Conservation (phyloP, 176 grass and related monocot species). For the Luzula sylvatica region DNA sequence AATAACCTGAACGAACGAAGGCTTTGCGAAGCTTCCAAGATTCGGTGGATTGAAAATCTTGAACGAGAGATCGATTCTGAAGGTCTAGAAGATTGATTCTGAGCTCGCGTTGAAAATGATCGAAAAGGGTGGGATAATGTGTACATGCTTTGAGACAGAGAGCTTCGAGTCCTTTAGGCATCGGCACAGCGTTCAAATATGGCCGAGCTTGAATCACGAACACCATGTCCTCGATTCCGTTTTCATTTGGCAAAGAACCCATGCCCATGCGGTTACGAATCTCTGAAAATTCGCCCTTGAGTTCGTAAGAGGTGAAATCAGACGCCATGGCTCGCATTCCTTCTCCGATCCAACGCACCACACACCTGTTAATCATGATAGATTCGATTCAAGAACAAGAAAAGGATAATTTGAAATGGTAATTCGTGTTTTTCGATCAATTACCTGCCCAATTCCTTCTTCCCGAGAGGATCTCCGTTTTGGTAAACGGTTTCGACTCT, state of each 20-base stretch:
- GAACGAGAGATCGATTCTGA: conserved; percentile 37
- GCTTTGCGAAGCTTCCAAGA: conserved; percentile 80
- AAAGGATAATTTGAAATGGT: too few species aligned
- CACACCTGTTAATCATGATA: conserved; percentile 20
- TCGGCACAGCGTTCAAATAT: conserved; percentile 58
- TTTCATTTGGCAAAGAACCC: conserved; percentile 10
- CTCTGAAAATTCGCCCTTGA: conserved; percentile 54
- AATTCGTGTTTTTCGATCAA: too few species aligned
- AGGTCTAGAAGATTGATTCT: conserved; percentile 38
- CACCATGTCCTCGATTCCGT: conserved; percentile 27
- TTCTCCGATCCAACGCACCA: conserved; percentile 61
- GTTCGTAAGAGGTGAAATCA: conserved; percentile 49
- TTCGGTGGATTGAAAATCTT: conserved; percentile 33
- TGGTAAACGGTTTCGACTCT: conserved; percentile 59
- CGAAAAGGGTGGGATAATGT: conserved; percentile 82
- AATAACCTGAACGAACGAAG: conserved; percentile 54
- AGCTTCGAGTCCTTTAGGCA: conserved; percentile 80
- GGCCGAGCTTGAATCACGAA: conserved; percentile 86
- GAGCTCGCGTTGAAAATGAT: conserved; percentile 92
- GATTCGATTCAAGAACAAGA: too few species aligned
- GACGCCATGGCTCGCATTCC: conserved; percentile 88
- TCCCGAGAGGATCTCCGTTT: conserved; percentile 61
- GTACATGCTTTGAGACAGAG: conserved; percentile 92
- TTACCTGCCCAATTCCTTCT: conserved; percentile 57
- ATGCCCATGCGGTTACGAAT: conserved; percentile 31